Conservation (phyloP, 169 alveolate species). For the Plasmodium reichenowi region DNA sequence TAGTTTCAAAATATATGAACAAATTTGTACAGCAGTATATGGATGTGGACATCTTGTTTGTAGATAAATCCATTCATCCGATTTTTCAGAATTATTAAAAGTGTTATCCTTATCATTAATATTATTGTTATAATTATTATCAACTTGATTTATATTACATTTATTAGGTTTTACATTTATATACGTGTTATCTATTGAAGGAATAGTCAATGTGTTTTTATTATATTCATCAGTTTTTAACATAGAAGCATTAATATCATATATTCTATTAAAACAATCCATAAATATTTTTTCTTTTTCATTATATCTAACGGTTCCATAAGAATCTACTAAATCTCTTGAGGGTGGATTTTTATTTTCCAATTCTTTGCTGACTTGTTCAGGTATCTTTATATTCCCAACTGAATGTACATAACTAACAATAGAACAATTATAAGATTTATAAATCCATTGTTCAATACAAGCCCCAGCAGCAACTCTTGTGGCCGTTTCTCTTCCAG, state of each 20-base stretch:
- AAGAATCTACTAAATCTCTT: conserved; percentile 20
- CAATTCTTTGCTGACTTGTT: conserved; percentile 4
- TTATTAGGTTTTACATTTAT: neutral
- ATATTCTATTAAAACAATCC: conserved; percentile 35
- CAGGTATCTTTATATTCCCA: conserved; percentile 32
- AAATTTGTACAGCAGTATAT: conserved; percentile 45
- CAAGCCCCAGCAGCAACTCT: conserved; percentile 66
- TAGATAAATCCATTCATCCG: neutral
- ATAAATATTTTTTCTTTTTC: conserved; percentile 13
- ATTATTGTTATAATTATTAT: neutral
- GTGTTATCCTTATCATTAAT: neutral
- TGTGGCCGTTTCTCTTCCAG: conserved; percentile 47
- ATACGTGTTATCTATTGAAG: neutral
- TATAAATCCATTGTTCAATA: conserved; percentile 39
- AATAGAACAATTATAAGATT: conserved; percentile 20
- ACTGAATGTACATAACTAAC: conserved; percentile 59
- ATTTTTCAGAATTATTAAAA: neutral
- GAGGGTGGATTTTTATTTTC: conserved; percentile 27
- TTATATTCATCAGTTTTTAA: neutral
- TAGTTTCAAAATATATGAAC: conserved; percentile 51
- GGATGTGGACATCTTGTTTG: conserved; percentile 74
- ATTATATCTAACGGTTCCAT: conserved; percentile 40
- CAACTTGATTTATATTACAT: neutral
- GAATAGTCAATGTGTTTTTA: too few species aligned
- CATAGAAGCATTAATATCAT: conserved; percentile 11